Evolutionary conservation across 1,139 yeast genomes (phyloP).

Genomic region (Taphrina populina): DNA sequence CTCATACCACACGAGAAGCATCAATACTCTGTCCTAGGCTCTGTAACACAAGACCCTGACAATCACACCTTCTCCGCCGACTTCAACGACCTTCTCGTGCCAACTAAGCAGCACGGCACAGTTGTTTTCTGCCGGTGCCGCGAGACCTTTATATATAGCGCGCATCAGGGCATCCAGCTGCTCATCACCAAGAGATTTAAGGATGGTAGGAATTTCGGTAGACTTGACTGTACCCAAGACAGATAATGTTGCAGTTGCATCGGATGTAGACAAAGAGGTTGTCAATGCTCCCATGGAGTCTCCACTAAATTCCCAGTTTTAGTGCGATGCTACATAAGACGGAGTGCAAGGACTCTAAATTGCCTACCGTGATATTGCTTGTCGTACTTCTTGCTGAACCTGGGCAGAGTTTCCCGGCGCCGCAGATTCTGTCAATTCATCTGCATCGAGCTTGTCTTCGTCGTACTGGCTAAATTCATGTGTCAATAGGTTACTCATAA

Average conservation of each 20-base stretch:
- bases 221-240: conserved; percentile 73
- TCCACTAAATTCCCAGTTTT: conserved; percentile 16
- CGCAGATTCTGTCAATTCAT: conserved; percentile 3
- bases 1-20: neutral
- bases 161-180: conserved; percentile 80
- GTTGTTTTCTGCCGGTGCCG: conserved; percentile 68
- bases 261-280: conserved; percentile 17
- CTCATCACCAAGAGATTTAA: conserved; percentile 58
- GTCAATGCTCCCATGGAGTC: conserved; percentile 24
- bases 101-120: conserved; percentile 84
- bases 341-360: too few relatives aligned
- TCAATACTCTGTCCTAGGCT: conserved; percentile 5
- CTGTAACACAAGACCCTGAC: conserved; percentile 26
- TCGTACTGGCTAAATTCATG: conserved; percentile 15
- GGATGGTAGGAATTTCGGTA: conserved; percentile 63
- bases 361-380: conserved; percentile 22
- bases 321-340: too few relatives aligned
- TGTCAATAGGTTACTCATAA: neutral
- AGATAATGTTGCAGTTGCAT: conserved; percentile 49
- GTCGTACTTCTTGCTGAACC: conserved; percentile 29
- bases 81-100: conserved; percentile 65
- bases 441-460: conserved; percentile 29
- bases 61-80: conserved; percentile 32
- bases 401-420: conserved; percentile 19
- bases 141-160: conserved; percentile 84